Percentiles rank a stretch among this genome's conserved stretches.
Evolutionary conservation across 2,329 filamentous ascomycete genomes (phyloP).

Genomic region (Aspergillus flavus): DNA sequence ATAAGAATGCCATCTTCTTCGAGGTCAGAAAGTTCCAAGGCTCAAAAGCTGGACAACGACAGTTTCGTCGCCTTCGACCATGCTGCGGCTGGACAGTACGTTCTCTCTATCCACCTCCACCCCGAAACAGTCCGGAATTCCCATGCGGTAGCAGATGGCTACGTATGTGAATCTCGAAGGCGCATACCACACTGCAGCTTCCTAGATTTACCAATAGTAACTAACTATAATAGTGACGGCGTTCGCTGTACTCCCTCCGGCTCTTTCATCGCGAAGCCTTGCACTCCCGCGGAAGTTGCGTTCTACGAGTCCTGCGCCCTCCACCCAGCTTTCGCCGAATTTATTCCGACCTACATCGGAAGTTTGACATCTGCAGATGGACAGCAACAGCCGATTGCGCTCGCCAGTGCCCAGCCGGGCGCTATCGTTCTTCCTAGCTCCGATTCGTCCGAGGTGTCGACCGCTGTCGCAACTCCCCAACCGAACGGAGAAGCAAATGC

Average conservation of each 20-base stretch:
- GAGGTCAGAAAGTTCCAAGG: constrained; percentile 36
- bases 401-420: constrained; percentile 54
- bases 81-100: constrained; percentile 54
- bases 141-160: not conserved
- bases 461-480: constrained; percentile 17
- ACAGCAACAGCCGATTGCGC: constrained; percentile 35
- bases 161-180: not conserved
- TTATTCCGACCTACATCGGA: constrained; percentile 86
- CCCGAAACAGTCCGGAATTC: not conserved
- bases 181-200: not conserved
- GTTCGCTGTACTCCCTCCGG: constrained; percentile 83
- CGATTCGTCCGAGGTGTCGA: constrained; percentile 22
- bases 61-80: constrained; percentile 49
- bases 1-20: constrained; percentile 35
- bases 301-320: constrained; percentile 80
- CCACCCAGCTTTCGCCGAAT: constrained; percentile 73
- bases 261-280: constrained; percentile 90
- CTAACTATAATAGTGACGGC: constrained; percentile 68
- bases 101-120: constrained; percentile 15
- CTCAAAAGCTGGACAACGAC: constrained; percentile 39
- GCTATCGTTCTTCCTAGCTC: constrained; percentile 31
- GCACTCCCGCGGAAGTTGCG: constrained; percentile 78
- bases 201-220: not conserved
- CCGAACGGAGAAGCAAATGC: constrained; percentile 15
- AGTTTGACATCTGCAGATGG: constrained; percentile 69